Conservation (phyloP, 225 moss, liverwort and hornwort genomes). For the Polytrichum commune region DNA sequence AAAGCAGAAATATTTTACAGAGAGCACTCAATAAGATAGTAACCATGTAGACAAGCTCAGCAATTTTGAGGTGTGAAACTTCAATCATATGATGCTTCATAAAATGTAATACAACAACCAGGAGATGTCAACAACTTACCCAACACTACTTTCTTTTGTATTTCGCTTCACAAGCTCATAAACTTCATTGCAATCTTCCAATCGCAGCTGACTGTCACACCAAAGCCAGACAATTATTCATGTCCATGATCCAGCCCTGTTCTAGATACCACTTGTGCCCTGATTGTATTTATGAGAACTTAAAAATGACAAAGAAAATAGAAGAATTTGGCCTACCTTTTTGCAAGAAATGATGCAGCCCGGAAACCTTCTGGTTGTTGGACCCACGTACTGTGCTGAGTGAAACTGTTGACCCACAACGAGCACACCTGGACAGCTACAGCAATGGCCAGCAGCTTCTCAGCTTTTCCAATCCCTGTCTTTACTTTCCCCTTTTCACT, state of each 20-base stretch:
- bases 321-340: constrained; percentile 25
- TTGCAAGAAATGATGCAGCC: constrained; percentile 51
- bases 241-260: background rate
- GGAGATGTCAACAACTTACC: constrained; percentile 27
- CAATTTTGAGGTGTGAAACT: too few relatives aligned
- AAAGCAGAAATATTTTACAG: too few relatives aligned
- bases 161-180: constrained; percentile 55
- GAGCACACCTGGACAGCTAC: constrained; percentile 60
- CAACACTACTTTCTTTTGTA: constrained; percentile 32
- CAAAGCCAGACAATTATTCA: constrained; percentile 2
- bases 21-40: too few relatives aligned
- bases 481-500: constrained; percentile 43
- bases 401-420: constrained; percentile 54
- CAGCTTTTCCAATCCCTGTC: constrained; percentile 45
- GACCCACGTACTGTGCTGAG: constrained; percentile 54
- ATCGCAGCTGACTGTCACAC: constrained; percentile 41
- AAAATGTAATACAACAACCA: too few relatives aligned
- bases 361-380: constrained; percentile 61
- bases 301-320: background rate
- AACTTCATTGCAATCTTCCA: constrained; percentile 61
- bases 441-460: constrained; percentile 55
- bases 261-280: background rate
- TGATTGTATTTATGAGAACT: too few relatives aligned
- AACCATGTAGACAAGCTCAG: too few relatives aligned
- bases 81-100: too few relatives aligned